These are phyloP conservation scores for Tilletia indica DNA, from an alignment of 1,284 basidiomycete genomes.

Conservation along the genomic window DNA sequence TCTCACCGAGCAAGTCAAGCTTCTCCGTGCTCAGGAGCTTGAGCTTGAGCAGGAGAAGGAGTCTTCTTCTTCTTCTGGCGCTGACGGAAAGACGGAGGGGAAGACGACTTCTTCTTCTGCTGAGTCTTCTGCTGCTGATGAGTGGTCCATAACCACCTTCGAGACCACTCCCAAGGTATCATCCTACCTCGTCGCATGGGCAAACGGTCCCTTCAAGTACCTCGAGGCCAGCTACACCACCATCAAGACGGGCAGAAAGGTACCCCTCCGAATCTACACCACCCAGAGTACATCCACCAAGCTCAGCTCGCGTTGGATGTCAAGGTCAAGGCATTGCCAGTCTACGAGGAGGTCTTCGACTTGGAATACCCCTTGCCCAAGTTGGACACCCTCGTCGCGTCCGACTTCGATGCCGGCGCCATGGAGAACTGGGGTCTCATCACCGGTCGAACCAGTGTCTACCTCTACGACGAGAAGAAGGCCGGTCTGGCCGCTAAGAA, in stretches of 20 bases:
- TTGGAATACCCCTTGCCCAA: conserved; percentile 90
- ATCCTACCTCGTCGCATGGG: conserved; percentile 86
- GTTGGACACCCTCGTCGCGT: conserved; percentile 55
- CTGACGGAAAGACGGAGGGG: conserved; percentile 45
- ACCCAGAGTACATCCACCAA: conserved; percentile 82
- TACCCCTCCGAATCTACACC: conserved; percentile 79
- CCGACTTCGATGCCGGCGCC: conserved; percentile 84
- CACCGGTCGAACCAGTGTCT: conserved; percentile 73
- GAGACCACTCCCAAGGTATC: conserved; percentile 66
- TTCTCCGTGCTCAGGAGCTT: conserved; percentile 62
- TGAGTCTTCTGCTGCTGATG: conserved; percentile 30
- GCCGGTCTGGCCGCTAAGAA: conserved; percentile 76
- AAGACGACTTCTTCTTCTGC: conserved; percentile 23
- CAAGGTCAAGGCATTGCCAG: conserved; percentile 77
- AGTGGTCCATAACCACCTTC: conserved; percentile 56
- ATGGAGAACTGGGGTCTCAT: conserved; percentile 72
- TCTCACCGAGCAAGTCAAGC: conserved; percentile 39
- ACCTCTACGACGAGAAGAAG: conserved; percentile 77
- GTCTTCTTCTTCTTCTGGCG: conserved; percentile 54
- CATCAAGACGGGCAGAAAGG: conserved; percentile 75
- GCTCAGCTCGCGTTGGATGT: conserved; percentile 78
- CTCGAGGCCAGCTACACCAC: conserved; percentile 76
- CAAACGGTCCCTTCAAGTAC: conserved; percentile 76
- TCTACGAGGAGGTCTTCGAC: conserved; percentile 88
- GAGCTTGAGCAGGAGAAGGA: conserved; percentile 67